Percentiles rank a stretch among this genome's conserved stretches.
Conservation (phyloP, 1,284 basidiomycete species). For the Apiotrichum porosum region DNA sequence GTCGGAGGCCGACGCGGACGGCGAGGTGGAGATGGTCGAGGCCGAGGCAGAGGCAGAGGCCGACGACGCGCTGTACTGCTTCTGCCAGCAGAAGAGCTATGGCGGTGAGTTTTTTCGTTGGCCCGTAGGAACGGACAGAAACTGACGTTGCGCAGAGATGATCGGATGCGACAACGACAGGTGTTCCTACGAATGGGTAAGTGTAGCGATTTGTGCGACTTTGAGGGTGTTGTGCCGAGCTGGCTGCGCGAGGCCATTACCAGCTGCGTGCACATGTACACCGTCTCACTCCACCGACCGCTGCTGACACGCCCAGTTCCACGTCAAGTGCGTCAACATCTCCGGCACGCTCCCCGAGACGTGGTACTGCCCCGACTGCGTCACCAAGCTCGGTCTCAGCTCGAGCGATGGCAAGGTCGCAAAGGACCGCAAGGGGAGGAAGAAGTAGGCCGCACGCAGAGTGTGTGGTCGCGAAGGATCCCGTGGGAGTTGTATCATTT, state of each 20-base stretch:
- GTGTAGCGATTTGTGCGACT: no score
- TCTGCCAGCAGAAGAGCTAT: slow-evolving; percentile 79
- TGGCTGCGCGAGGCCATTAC: no score
- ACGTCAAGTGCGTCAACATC: slow-evolving; percentile 73
- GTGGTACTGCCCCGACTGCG: slow-evolving; percentile 70
- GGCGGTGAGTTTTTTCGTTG: slow-evolving; percentile 59
- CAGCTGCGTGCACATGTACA: no score
- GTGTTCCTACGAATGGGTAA: slow-evolving; percentile 87
- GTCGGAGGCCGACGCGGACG: slow-evolving; percentile 24
- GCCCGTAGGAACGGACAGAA: no score
- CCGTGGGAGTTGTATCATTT: no score
- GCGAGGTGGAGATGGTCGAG: slow-evolving; percentile 24
- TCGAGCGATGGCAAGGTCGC: slow-evolving; percentile 30
- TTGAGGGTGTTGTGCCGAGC: no score
- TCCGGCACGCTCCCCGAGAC: slow-evolving; percentile 62
- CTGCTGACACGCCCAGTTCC: slow-evolving; percentile 62
- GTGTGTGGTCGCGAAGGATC: not conserved
- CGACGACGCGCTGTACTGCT: slow-evolving; percentile 69
- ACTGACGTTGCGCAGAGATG: no score
- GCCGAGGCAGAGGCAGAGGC: slow-evolving; percentile 27
- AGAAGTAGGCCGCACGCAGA: slow-evolving; percentile 20
- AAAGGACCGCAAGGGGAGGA: slow-evolving; percentile 32
- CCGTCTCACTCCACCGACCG: no score
- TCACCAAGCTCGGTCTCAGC: slow-evolving; percentile 28
- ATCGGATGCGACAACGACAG: slow-evolving; percentile 81